These are phyloP conservation scores for Prototheca wickerhamii DNA, from an alignment of 163 green algal genomes.

Conservation along the genomic window DNA sequence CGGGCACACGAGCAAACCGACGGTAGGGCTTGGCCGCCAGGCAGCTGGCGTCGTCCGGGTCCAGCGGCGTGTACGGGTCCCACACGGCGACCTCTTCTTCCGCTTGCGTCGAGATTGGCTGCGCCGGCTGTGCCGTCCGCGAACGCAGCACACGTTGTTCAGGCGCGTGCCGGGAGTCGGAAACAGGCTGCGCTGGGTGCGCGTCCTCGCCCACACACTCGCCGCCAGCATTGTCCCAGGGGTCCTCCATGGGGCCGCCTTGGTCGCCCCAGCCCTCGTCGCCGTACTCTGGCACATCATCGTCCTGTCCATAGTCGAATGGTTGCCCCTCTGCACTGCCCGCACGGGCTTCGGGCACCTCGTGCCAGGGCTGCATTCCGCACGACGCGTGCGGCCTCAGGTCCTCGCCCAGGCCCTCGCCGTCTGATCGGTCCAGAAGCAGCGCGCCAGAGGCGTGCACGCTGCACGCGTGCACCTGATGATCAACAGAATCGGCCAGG, in stretches of 20 bases:
- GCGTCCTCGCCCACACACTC: not conserved
- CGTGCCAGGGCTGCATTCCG: too few relatives aligned
- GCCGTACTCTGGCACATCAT: too few relatives aligned
- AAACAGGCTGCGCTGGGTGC: constrained; percentile 6
- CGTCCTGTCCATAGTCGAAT: not conserved
- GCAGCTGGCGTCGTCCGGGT: constrained; percentile 34
- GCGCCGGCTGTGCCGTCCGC: too few relatives aligned
- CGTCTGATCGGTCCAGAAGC: constrained; percentile 63
- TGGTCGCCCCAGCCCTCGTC: not conserved
- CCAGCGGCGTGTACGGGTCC: constrained; percentile 61
- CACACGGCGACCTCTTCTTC: constrained; percentile 23
- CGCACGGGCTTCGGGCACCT: too few relatives aligned
- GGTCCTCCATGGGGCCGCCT: not conserved
- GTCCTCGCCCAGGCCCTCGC: constrained; percentile 44
- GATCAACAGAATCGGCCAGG: constrained; percentile 25
- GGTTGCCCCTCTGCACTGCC: not conserved
- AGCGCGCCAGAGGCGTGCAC: constrained; percentile 69
- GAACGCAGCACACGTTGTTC: too few relatives aligned
- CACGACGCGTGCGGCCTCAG: constrained; percentile 36
- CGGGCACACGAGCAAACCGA: not conserved
- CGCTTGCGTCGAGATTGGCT: too few relatives aligned
- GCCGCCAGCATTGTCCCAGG: not conserved
- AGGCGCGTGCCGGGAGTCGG: too few relatives aligned
- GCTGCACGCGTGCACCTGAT: constrained; percentile 1
- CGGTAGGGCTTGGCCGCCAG: constrained; percentile 42